These are phyloP conservation scores for Corrigiola litoralis DNA, from an alignment of 179 eudicot species.

Conservation along the genomic window DNA sequence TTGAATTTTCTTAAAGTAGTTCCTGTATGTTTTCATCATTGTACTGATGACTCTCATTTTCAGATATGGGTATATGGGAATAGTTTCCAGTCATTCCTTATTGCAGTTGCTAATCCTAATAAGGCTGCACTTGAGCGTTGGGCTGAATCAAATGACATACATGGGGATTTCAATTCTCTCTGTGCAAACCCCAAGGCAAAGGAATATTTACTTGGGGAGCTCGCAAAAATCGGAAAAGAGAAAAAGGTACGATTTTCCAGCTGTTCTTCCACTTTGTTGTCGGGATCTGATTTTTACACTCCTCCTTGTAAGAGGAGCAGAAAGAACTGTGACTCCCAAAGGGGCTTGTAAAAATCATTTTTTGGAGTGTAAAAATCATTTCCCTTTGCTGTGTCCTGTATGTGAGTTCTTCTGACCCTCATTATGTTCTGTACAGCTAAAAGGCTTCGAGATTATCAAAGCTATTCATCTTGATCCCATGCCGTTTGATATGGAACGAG, in stretches of 20 bases:
- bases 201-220: conserved; percentile 61
- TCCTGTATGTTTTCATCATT: no score
- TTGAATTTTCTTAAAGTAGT: no score
- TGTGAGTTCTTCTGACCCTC: conserved; percentile 3
- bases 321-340: no score
- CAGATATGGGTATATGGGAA: conserved; percentile 96
- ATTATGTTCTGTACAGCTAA: conserved; percentile 46
- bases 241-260: conserved; percentile 50
- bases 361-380: no score
- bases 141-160: conserved; percentile 58
- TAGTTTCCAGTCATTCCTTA: conserved; percentile 82
- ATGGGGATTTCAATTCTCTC: conserved; percentile 53
- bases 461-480: conserved; percentile 72
- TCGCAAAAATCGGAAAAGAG: conserved; percentile 64
- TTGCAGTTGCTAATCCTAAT: conserved; percentile 81
- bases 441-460: conserved; percentile 83
- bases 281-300: not conserved
- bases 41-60: not conserved
- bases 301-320: no score
- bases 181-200: conserved; percentile 68
- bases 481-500: conserved; percentile 86
- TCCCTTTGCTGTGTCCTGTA: not conserved
- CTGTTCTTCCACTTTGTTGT: not conserved
- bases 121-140: conserved; percentile 60
- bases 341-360: no score